phyloP scores from a whole-genome alignment of 352 stramenopile genomes.

The Phytophthora pinifolia region DNA sequence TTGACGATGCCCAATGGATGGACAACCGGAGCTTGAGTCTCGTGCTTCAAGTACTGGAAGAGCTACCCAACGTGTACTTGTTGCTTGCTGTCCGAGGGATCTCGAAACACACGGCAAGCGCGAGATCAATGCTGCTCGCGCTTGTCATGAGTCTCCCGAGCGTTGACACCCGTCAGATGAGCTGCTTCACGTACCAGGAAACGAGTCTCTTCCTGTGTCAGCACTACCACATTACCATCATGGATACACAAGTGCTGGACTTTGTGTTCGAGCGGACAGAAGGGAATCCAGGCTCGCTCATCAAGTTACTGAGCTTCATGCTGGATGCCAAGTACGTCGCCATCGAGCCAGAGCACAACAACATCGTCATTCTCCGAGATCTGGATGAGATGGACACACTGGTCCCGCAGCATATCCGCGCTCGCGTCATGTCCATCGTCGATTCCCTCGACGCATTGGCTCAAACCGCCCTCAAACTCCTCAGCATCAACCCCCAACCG shows the following conservation, averaged over 20 bases:
- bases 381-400: constrained; percentile 77
- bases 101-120: constrained; percentile 33
- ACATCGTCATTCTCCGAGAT: constrained; percentile 66
- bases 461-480: constrained; percentile 64
- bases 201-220: constrained; percentile 78
- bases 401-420: constrained; percentile 69
- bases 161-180: constrained; percentile 38
- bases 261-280: constrained; percentile 71
- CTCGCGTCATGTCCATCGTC: constrained; percentile 70
- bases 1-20: constrained; percentile 82
- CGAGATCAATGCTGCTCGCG: constrained; percentile 38
- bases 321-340: constrained; percentile 64
- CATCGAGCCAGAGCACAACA: constrained; percentile 47
- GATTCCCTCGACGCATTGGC: constrained; percentile 51
- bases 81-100: constrained; percentile 50
- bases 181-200: constrained; percentile 59
- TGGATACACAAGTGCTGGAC: constrained; percentile 76
- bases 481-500: constrained; percentile 68
- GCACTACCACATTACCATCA: constrained; percentile 78
- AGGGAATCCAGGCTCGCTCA: constrained; percentile 63
- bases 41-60: constrained; percentile 54
- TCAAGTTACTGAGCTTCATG: constrained; percentile 74
- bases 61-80: constrained; percentile 58
- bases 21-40: constrained; percentile 63
- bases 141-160: constrained; percentile 30